Conservation (phyloP, 352 stramenopile genomes). For the Phytopythium montanum region DNA sequence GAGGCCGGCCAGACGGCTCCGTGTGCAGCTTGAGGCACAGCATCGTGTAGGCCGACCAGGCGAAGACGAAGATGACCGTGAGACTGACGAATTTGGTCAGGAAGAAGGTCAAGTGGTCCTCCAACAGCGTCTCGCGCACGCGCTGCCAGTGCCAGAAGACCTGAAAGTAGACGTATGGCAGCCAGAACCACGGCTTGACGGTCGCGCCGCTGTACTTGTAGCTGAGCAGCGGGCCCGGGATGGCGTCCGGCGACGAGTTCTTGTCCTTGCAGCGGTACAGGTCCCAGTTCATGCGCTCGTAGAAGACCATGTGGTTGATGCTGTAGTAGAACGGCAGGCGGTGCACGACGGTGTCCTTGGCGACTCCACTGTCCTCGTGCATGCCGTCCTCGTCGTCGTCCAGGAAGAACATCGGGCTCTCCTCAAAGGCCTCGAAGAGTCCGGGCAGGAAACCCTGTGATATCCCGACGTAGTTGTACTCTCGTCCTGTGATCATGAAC, state of each 20-base stretch:
- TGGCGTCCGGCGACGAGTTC: constrained; percentile 42
- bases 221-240: constrained; percentile 67
- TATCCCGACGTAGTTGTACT: constrained; percentile 84
- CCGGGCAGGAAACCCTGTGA: constrained; percentile 75
- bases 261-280: constrained; percentile 85
- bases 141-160: constrained; percentile 82
- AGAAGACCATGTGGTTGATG: constrained; percentile 89
- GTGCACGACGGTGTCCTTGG: constrained; percentile 45
- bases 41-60: constrained; percentile 64
- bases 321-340: constrained; percentile 83
- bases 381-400: constrained; percentile 32
- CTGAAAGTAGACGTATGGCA: constrained; percentile 80
- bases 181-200: constrained; percentile 79
- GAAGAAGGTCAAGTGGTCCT: constrained; percentile 68
- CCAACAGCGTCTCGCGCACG: constrained; percentile 46
- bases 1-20: constrained; percentile 55
- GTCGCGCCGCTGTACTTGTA: constrained; percentile 79
- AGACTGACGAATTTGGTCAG: constrained; percentile 51
- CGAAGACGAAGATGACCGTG: constrained; percentile 54
- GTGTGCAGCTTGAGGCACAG: constrained; percentile 67
- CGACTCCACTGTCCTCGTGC: constrained; percentile 22
- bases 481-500: constrained; percentile 79
- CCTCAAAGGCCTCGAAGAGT: constrained; percentile 79
- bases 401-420: constrained; percentile 71
- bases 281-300: constrained; percentile 86